These are phyloP conservation scores for Cenococcum geophilum DNA, from an alignment of 495 filamentous ascomycete species.

Conservation along the genomic window DNA sequence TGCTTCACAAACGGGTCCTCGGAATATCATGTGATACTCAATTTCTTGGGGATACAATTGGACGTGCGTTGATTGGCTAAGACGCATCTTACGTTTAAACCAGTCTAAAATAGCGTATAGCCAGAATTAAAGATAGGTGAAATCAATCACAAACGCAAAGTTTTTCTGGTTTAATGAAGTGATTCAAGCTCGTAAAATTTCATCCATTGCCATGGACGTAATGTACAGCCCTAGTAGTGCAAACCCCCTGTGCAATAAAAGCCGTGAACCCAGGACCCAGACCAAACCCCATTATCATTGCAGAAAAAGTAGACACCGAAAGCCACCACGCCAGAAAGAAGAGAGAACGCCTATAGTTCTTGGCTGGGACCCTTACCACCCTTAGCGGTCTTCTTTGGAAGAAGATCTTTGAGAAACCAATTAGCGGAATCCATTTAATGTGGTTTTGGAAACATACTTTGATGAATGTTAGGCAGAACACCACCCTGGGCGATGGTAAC, in stretches of 20 bases:
- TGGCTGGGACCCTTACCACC: slow-evolving; percentile 82
- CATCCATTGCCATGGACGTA: slow-evolving; percentile 68
- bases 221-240: slow-evolving; percentile 69
- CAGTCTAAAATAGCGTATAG: neutral
- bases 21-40: too few species aligned
- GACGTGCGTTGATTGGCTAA: neutral
- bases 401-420: slow-evolving; percentile 66
- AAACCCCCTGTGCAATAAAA: slow-evolving; percentile 55
- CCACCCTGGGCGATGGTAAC: slow-evolving; percentile 99
- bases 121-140: too few species aligned
- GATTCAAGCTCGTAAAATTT: slow-evolving; percentile 43
- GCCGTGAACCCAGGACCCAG: slow-evolving; percentile 65
- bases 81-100: neutral
- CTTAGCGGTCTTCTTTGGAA: slow-evolving; percentile 97
- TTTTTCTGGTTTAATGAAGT: slow-evolving; percentile 21
- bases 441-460: slow-evolving; percentile 62
- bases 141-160: neutral
- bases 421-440: slow-evolving; percentile 41
- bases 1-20: too few species aligned
- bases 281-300: slow-evolving; percentile 90
- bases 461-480: slow-evolving; percentile 98
- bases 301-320: slow-evolving; percentile 50
- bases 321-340: slow-evolving; percentile 37
- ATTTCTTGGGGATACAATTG: too few species aligned
- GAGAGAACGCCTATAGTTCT: slow-evolving; percentile 66